These are phyloP conservation scores for Daedalea quercina DNA, from an alignment of 768 basidiomycete genomes.

Conservation along the genomic window DNA sequence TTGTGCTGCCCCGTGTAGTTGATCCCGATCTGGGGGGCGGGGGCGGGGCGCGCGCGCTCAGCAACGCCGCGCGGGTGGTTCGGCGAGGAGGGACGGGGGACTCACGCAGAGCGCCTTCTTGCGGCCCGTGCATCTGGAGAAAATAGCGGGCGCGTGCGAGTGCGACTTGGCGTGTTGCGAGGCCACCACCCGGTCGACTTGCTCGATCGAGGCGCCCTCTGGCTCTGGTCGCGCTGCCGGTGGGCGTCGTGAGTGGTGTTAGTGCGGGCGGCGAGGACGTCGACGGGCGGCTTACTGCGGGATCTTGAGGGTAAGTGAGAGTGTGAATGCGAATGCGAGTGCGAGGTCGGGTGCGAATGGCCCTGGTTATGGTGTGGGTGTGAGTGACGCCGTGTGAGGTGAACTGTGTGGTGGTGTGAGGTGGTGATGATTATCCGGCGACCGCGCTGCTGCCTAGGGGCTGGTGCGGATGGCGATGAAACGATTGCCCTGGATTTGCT, in stretches of 20 bases:
- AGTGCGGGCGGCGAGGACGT: background rate
- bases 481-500: background rate
- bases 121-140: slow-evolving; percentile 47
- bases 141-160: slow-evolving; percentile 34
- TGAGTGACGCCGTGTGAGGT: background rate
- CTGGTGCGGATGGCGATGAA: background rate
- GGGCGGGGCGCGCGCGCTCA: background rate
- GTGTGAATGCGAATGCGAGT: background rate
- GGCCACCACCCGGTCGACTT: background rate
- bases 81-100: no score
- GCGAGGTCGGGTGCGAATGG: background rate
- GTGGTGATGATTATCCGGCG: background rate
- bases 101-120: slow-evolving; percentile 49
- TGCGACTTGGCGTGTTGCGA: background rate
- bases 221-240: background rate
- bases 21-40: slow-evolving; percentile 40
- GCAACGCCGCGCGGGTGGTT: no score
- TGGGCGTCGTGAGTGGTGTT: no score
- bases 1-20: slow-evolving; percentile 39
- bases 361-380: background rate
- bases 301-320: background rate
- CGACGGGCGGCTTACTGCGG: background rate
- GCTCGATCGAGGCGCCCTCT: background rate
- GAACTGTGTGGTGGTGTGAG: background rate
- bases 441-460: background rate